Conservation (phyloP, 2,329 filamentous ascomycete genomes). For the Myriangium duriaei region DNA sequence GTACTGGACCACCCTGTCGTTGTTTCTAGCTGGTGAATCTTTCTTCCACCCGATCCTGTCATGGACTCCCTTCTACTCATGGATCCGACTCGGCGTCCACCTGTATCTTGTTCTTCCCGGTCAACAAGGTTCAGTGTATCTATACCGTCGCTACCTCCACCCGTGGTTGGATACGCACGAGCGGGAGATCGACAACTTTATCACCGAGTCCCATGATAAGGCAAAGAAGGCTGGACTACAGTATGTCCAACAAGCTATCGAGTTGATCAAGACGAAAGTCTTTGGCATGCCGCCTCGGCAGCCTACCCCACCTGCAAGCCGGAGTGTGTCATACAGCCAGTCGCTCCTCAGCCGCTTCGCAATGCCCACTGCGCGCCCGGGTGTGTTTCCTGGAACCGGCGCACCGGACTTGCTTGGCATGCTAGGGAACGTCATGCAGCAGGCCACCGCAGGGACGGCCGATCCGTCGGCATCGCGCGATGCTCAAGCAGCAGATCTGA, state of each 20-base stretch:
- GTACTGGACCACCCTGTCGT: constrained; percentile 93
- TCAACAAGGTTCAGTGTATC: constrained; percentile 77
- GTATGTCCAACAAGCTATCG: constrained; percentile 33
- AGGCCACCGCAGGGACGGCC: constrained; percentile 23
- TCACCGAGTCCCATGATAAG: constrained; percentile 66
- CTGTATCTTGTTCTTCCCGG: constrained; percentile 95
- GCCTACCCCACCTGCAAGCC: constrained; percentile 32
- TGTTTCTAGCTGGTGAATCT: constrained; percentile 69
- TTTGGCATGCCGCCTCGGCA: constrained; percentile 60
- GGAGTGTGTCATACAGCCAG: constrained; percentile 56
- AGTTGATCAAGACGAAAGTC: constrained; percentile 57
- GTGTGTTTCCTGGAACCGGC: constrained; percentile 29
- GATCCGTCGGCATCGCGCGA: constrained; percentile 22
- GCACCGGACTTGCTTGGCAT: constrained; percentile 62
- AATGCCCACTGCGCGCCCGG: constrained; percentile 56
- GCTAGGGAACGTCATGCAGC: constrained; percentile 60
- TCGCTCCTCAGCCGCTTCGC: constrained; percentile 74
- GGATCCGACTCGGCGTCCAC: constrained; percentile 74
- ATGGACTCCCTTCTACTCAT: constrained; percentile 92
- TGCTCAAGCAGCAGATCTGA: constrained; percentile 38
- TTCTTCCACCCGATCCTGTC: constrained; percentile 77
- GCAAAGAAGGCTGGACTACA: constrained; percentile 64
- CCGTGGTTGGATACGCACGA: constrained; percentile 85
- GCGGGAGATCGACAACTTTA: constrained; percentile 77
- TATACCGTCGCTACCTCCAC: constrained; percentile 78